Evolutionary conservation across 805 yeast genomes (phyloP), one percentile per base, ranked within the genome.

Genomic region (Blastobotrys muscicola): DNA sequence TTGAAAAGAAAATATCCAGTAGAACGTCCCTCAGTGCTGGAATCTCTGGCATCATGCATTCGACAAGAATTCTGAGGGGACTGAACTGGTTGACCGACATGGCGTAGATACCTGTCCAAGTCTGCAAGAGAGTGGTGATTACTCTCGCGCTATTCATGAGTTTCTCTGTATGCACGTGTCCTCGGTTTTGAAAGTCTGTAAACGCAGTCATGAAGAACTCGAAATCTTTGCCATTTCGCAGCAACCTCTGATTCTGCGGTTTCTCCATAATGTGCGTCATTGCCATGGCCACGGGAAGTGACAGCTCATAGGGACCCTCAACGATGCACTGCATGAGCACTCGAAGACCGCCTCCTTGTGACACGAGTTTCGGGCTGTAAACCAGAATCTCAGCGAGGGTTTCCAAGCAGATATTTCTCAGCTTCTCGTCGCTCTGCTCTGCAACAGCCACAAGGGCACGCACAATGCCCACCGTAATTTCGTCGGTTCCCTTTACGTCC

Each of bases 61-160:
- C 61, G 2, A 89, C 62, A 26, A 89, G 63, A 42, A 76, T 75
- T 35, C 64, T 66, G 15, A 89, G 56, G 8, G 80, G 71, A 44
- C 66, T 64, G 48, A 76, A 80, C 46, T 76, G 64, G 50, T 79
- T 67, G 44, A 73, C 68, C 1, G 82, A 71, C 52, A 80, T 74
- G 11, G 81, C 74, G 47, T 80, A 70, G 8, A 87, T 55, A 0
- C 98, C 99, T 9, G 82, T 70, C 77, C 90, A 81, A 30, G 78
- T 71, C 48, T 85, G 82, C 39, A 90, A 61, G 16, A 85, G 64
- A 3, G 73, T 58, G 0, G 82, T 64, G 2, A 90, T 59, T 7
- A 85, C 67, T 36, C 74, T 69, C 0, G 87, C 75, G 10, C 77
- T 66, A 46, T 71, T 73, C 45, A 80, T 82, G 26, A 86, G 64